phyloP scores from a whole-genome alignment of 2,329 filamentous ascomycete species.

The Penicillium frequentans region DNA sequence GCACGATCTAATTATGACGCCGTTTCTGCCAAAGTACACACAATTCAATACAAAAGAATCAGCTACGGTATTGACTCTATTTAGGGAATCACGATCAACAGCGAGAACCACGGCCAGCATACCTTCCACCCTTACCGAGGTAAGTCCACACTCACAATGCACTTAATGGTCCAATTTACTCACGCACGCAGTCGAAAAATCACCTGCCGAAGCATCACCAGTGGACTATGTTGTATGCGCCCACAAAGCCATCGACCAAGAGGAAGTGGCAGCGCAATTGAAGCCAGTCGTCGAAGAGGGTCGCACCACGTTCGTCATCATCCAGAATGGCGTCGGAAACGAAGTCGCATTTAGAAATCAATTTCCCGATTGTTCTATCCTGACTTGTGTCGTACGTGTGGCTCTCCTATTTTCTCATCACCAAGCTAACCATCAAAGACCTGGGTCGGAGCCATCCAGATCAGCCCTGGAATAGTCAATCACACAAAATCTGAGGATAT shows the following conservation, averaged over 20 bases:
- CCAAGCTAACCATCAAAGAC: constrained; percentile 17
- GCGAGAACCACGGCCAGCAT: constrained; percentile 43
- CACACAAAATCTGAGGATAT: constrained; percentile 57
- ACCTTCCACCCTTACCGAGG: constrained; percentile 35
- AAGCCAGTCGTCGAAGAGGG: constrained; percentile 37
- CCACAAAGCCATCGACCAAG: constrained; percentile 45
- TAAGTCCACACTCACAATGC: constrained; percentile 13
- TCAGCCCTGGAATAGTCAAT: constrained; percentile 48
- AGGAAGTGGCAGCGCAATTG: constrained; percentile 35
- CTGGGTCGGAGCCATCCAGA: constrained; percentile 54
- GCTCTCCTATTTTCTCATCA: too few relatives aligned
- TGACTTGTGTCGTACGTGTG: constrained; percentile 45
- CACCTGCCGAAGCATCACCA: constrained; percentile 33
- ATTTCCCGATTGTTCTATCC: constrained; percentile 33
- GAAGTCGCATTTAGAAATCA: constrained; percentile 39
- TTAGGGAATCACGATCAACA: constrained; percentile 45
- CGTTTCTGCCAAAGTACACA: constrained; percentile 39
- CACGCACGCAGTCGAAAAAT: constrained; percentile 35
- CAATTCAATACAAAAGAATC: too few relatives aligned
- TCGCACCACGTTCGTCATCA: constrained; percentile 39
- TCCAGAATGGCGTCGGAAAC: constrained; percentile 45
- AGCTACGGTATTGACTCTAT: not conserved
- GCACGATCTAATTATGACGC: constrained; percentile 49
- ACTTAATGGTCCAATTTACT: not conserved
- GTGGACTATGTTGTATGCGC: constrained; percentile 42